phyloP scores from a whole-genome alignment of 805 yeast species.

The Yarrowia sp. region DNA sequence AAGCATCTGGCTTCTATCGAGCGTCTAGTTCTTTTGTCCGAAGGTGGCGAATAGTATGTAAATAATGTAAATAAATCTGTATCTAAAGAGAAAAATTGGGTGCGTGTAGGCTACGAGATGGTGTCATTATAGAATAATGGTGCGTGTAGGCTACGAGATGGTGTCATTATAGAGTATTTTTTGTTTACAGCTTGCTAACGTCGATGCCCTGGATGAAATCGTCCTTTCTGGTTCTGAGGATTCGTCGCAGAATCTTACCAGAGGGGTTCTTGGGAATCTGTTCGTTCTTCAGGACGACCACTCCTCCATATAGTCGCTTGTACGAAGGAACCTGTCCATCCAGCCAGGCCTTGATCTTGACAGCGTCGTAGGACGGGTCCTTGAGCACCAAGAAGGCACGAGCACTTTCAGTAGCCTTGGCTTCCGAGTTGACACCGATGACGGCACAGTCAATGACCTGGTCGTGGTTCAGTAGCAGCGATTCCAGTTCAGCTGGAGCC shows the following conservation, averaged over 20 bases:
- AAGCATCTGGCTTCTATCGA: conserved; percentile 84
- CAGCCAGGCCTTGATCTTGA: conserved; percentile 37
- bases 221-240: conserved; percentile 58
- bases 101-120: too few relatives aligned
- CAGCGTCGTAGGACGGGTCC: conserved; percentile 29
- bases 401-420: conserved; percentile 70
- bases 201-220: conserved; percentile 29
- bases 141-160: too few relatives aligned
- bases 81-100: too few relatives aligned
- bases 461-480: conserved; percentile 71
- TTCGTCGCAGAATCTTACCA: conserved; percentile 92
- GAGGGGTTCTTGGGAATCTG: conserved; percentile 92
- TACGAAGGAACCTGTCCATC: conserved; percentile 41
- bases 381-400: conserved; percentile 39
- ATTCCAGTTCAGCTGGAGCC: conserved; percentile 93
- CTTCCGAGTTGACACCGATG: conserved; percentile 62
- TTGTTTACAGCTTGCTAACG: neutral
- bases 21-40: conserved; percentile 45
- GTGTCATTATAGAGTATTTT: too few relatives aligned
- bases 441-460: conserved; percentile 86
- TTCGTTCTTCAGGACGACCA: conserved; percentile 56
- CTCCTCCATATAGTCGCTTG: conserved; percentile 45
- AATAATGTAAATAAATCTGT: conserved; percentile 18
- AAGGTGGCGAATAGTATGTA: conserved; percentile 26
- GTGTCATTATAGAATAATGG: too few relatives aligned